Conservation (phyloP, 176 grass and related monocot species). For the Rhynchospora tenuis region DNA sequence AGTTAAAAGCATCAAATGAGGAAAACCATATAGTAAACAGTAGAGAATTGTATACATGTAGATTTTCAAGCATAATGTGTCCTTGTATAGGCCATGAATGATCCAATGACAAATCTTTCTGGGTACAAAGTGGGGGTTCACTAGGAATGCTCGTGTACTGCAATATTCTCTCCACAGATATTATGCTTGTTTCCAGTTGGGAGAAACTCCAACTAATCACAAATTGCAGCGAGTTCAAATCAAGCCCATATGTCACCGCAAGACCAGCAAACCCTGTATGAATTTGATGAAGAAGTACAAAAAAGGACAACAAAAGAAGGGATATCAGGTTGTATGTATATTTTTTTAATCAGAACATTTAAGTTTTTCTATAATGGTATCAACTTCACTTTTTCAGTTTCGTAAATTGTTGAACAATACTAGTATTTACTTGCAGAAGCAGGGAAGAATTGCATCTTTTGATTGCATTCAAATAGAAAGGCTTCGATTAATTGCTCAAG, state of each 20-base stretch:
- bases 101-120: conserved; percentile 16
- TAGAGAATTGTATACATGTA: conserved; percentile 25
- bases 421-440: too few relatives aligned
- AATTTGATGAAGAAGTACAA: neutral
- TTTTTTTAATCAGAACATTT: too few relatives aligned
- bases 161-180: conserved; percentile 89
- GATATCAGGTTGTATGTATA: neutral
- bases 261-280: conserved; percentile 74
- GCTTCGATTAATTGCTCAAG: too few relatives aligned
- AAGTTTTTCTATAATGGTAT: too few relatives aligned
- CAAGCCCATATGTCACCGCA: conserved; percentile 82
- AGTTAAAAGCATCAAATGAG: neutral
- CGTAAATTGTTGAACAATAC: too few relatives aligned
- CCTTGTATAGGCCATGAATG: conserved; percentile 18
- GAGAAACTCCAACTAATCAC: conserved; percentile 71
- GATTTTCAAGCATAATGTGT: conserved; percentile 15
- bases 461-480: too few relatives aligned
- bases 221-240: conserved; percentile 65
- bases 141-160: conserved; percentile 69
- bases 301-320: too few relatives aligned
- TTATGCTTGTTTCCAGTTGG: conserved; percentile 65
- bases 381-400: too few relatives aligned
- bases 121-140: conserved; percentile 55
- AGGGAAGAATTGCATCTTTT: too few relatives aligned
- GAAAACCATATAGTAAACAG: too few relatives aligned